These are phyloP conservation scores for Emericellopsis atlantica DNA, from an alignment of 2,329 filamentous ascomycete genomes.

Conservation along the genomic window DNA sequence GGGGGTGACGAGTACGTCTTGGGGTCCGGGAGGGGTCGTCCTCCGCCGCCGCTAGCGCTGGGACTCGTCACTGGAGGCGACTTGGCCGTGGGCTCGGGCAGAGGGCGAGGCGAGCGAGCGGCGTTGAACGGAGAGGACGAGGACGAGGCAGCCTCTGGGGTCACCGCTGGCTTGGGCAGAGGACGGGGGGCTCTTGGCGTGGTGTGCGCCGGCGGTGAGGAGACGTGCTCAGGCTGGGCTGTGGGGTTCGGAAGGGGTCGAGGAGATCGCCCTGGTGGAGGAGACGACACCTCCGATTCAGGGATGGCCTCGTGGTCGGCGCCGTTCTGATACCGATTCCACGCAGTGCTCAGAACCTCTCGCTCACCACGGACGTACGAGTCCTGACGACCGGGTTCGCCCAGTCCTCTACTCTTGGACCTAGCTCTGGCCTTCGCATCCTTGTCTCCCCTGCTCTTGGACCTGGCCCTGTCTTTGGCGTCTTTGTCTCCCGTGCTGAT, in stretches of 20 bases:
- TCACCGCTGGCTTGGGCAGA: conserved; percentile 31
- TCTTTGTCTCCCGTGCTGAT: background rate
- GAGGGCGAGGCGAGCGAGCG: conserved; percentile 4
- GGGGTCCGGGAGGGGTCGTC: conserved; percentile 3
- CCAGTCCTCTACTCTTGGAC: conserved; percentile 26
- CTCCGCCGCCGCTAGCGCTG: conserved; percentile 8
- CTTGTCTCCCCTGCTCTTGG: conserved; percentile 20
- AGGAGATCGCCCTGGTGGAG: conserved; percentile 14
- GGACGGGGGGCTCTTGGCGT: conserved; percentile 34
- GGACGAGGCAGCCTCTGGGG: background rate
- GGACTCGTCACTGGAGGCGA: conserved; percentile 18
- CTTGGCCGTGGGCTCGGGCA: conserved; percentile 6
- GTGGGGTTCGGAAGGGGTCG: conserved; percentile 30
- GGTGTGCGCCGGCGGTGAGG: conserved; percentile 17
- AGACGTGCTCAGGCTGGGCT: no score
- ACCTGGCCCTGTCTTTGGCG: conserved; percentile 19
- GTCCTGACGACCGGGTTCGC: conserved; percentile 35
- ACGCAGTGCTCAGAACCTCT: conserved; percentile 46
- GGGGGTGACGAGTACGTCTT: conserved; percentile 9
- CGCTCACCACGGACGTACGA: conserved; percentile 54
- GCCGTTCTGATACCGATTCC: conserved; percentile 28
- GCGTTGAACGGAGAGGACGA: conserved; percentile 9
- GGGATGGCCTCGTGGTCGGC: conserved; percentile 10
- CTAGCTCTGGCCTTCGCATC: conserved; percentile 17
- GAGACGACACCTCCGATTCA: conserved; percentile 8